These are phyloP conservation scores for Andrographis paniculata DNA, from an alignment of 305 asterid genomes.

Conservation along the genomic window DNA sequence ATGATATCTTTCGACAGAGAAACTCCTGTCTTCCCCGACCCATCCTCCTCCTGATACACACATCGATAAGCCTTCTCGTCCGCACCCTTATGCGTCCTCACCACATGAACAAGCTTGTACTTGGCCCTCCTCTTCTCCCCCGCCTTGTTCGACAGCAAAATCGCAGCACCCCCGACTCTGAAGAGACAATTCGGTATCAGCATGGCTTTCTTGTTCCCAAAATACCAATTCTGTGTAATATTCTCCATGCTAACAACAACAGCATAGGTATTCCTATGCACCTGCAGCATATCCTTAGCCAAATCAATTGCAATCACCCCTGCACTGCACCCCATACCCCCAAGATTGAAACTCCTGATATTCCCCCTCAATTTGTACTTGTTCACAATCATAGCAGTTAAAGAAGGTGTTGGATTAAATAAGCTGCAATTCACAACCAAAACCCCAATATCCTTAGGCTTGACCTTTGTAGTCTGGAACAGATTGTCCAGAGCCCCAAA, in stretches of 20 bases:
- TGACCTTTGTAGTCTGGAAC: neutral
- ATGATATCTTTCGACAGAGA: neutral
- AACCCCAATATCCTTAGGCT: neutral
- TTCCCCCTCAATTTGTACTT: conserved; percentile 1
- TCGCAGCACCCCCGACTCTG: neutral
- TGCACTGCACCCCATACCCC: conserved; percentile 1
- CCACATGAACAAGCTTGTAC: conserved; percentile 1
- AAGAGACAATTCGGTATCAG: neutral
- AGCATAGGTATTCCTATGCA: neutral
- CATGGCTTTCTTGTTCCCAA: neutral
- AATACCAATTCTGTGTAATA: neutral
- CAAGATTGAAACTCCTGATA: neutral
- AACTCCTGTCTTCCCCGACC: neutral
- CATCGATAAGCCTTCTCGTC: neutral
- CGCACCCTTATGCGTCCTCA: neutral
- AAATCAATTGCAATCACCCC: conserved; percentile 1
- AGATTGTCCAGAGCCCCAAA: neutral
- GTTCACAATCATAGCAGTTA: neutral
- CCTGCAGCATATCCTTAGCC: neutral
- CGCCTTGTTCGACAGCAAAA: neutral
- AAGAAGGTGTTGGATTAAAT: neutral
- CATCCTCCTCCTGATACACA: neutral
- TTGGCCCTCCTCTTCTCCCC: neutral
- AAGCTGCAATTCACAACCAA: neutral
- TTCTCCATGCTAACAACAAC: neutral